These are phyloP conservation scores for Globisporangium paroecandrum DNA, from an alignment of 352 stramenopile species.

Conservation along the genomic window DNA sequence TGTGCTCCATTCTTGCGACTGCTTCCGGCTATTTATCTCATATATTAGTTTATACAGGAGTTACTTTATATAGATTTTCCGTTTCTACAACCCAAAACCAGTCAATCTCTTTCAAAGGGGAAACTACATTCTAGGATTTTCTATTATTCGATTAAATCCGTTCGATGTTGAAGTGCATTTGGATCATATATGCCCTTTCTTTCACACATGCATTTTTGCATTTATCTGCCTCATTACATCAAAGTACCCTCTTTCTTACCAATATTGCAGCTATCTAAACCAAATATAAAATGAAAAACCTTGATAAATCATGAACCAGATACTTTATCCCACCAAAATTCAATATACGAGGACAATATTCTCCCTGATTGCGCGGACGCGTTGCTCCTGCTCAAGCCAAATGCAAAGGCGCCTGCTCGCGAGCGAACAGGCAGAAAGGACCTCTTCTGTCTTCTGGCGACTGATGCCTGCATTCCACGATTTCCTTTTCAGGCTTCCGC, in stretches of 20 bases:
- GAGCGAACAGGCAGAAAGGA: not conserved
- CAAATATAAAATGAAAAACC: too few species aligned
- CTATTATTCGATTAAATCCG: constrained; percentile 4
- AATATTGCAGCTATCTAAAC: too few species aligned
- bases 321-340: too few species aligned
- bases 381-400: too few species aligned
- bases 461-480: not conserved
- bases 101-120: not conserved
- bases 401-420: not conserved
- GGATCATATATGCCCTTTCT: not conserved
- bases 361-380: too few species aligned
- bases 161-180: constrained; percentile 7
- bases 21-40: not conserved
- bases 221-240: not conserved
- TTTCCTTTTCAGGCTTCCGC: not conserved
- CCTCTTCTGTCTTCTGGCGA: not conserved
- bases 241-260: not conserved
- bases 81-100: not conserved
- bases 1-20: not conserved
- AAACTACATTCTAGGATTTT: not conserved
- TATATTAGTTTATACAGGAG: not conserved
- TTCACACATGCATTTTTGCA: not conserved
- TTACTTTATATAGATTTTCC: not conserved
- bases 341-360: too few species aligned
- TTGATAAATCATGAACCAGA: too few species aligned